phyloP scores from a whole-genome alignment of 257 asterid species.

The Nicotiana attenuata region DNA sequence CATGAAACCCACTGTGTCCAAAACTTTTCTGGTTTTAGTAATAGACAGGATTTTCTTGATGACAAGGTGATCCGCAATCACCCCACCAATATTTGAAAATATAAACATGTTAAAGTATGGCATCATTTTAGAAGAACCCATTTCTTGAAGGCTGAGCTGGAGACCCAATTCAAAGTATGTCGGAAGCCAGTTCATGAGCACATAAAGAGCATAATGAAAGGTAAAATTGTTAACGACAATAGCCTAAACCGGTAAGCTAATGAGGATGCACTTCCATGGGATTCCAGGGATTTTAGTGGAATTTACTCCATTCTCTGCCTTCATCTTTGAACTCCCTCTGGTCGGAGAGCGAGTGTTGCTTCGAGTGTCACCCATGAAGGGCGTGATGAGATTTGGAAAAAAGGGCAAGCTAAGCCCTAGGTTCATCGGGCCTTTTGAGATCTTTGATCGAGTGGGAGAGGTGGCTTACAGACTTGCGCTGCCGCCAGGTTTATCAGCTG shows the following conservation, averaged over 20 bases:
- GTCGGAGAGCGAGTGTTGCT: too few species aligned
- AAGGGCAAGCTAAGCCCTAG: too few species aligned
- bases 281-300: conserved; percentile 32
- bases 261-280: conserved; percentile 66
- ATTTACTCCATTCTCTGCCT: conserved; percentile 50
- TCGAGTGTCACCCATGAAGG: too few species aligned
- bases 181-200: conserved; percentile 95
- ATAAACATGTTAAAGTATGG: conserved; percentile 82
- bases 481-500: too few species aligned
- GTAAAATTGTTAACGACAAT: conserved; percentile 75
- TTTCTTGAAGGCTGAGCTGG: conserved; percentile 71
- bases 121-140: conserved; percentile 93
- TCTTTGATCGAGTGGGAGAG: too few species aligned
- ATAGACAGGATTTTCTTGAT: conserved; percentile 51
- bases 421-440: too few species aligned
- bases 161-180: conserved; percentile 85
- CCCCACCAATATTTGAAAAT: conserved; percentile 83
- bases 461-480: too few species aligned
- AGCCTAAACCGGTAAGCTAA: conserved; percentile 77
- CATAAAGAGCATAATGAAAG: conserved; percentile 83
- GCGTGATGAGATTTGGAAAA: too few species aligned
- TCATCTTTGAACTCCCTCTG: conserved; percentile 33
- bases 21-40: conserved; percentile 62
- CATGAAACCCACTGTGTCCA: conserved; percentile 66
- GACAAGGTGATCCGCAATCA: conserved; percentile 68